A percentile compares a stretch with the other conserved stretches of the same genome.
phyloP scores from a whole-genome alignment of 371 early-diverging fungal genomes.

The Mortierella sp. region DNA sequence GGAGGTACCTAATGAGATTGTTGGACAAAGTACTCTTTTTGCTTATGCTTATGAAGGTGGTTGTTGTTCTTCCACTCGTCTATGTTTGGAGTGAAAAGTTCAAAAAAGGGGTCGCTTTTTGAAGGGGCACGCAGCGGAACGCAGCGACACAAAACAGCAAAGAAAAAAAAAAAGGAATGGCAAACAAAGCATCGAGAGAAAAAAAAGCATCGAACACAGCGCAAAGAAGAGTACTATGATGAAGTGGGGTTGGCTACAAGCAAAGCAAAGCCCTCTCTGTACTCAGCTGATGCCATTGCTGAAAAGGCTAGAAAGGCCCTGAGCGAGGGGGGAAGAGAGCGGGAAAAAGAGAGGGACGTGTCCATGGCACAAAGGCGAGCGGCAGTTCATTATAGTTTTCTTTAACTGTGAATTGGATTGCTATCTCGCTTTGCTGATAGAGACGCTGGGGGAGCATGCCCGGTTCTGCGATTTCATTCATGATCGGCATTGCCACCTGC shows the following conservation, averaged over 20 bases:
- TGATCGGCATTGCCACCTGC: not conserved
- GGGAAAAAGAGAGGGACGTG: not conserved
- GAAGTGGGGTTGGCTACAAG: not conserved
- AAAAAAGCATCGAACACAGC: not conserved
- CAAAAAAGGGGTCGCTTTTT: not conserved
- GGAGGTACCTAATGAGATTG: not conserved
- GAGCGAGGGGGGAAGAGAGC: not conserved
- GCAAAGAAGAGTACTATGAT: not conserved
- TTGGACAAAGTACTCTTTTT: not conserved
- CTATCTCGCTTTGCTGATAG: not conserved
- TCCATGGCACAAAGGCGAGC: not conserved
- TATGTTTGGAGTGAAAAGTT: not conserved
- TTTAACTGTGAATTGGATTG: too few species aligned
- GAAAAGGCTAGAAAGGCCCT: not conserved
- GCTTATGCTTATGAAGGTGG: too few species aligned
- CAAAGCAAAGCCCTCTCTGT: not conserved
- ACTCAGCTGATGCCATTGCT: not conserved
- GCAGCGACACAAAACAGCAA: not conserved
- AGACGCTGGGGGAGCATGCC: not conserved
- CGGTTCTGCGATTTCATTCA: not conserved
- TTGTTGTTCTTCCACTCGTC: not conserved
- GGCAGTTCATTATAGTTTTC: not conserved
- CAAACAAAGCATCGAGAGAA: not conserved
- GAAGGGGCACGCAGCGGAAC: not conserved
- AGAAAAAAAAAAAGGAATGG: not conserved